Evolutionary conservation across 768 basidiomycete species (phyloP), one percentile per base, ranked within the genome.

Genomic region (Russula abietina): DNA sequence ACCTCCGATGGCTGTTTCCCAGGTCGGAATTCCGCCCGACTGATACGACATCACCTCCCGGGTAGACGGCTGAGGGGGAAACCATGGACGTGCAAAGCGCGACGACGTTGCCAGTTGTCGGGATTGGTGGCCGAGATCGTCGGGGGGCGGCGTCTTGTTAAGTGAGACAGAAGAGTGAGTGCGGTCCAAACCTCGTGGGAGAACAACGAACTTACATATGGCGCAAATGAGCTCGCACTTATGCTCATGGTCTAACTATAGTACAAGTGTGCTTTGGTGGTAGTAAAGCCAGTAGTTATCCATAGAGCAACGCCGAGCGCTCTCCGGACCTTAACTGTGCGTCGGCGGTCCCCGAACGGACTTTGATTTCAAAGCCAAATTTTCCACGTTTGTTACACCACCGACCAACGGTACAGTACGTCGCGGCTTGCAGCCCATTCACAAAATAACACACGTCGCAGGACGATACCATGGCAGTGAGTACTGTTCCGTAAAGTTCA

Each of bases 21-120:
- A 84, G 11, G 82, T 79, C 8, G 86, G 83, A 36, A 83, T 75
- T 14, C 80, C 86, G 16, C 88, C 89, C 14, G 85, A 85, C 73
- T 89, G 89, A 67, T 89, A 90, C 3, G 88, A 86, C 9, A 75
- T 71, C 55, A 75, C 71, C 58, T 69, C 70, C 16, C 67, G 70
- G 43, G 65, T 70, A 16, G 73, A 69, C 4, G 70, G 60, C 51
- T 71, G 73, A 53, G 73, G 65, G 19, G 81, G 79, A 60, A 85
- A 84, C 84, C 86, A 87, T 19, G 82, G 76, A 60, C 79, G 75
- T 62, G 70, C 62, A 32, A 71, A 59, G 62, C 70, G 71, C 12
- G 74, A 69, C 8, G 75, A 69, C 8, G 75, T 58, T 7, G 74
- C 55, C 9, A 67, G 55, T 30, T 67, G 67, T 16, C 64, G 69